Percentiles rank a stretch among this genome's conserved stretches.
Evolutionary conservation across 2,329 filamentous ascomycete species (phyloP).

Genomic region (Aspergillus fumigatus): DNA sequence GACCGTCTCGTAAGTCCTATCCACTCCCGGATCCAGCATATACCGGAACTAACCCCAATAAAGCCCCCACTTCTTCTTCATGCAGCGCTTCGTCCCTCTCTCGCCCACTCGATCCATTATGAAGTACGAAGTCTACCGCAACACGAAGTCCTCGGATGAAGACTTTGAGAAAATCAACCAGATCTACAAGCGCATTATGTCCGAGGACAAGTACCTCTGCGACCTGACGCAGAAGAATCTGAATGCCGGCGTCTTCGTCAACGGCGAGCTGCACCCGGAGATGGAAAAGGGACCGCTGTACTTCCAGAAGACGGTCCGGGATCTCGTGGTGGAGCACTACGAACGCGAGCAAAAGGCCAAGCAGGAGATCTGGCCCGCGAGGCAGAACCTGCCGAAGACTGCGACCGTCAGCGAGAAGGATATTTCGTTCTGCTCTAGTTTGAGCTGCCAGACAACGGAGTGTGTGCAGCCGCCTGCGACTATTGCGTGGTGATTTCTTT

Average conservation of each 20-base stretch:
- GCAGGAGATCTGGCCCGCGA: constrained; percentile 51
- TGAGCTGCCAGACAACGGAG: constrained; percentile 10
- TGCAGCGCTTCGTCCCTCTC: constrained; percentile 58
- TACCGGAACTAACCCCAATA: not conserved
- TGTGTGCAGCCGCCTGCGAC: constrained; percentile 1
- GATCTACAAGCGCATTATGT: constrained; percentile 61
- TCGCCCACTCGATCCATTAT: constrained; percentile 50
- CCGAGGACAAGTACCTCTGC: constrained; percentile 61
- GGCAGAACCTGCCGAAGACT: constrained; percentile 26
- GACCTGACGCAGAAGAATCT: constrained; percentile 55
- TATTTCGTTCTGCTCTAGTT: constrained; percentile 26
- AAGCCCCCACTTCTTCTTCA: constrained; percentile 57
- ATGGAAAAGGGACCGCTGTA: constrained; percentile 55
- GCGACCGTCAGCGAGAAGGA: constrained; percentile 26
- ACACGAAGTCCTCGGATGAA: constrained; percentile 54
- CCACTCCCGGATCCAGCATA: no score
- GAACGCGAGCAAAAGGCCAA: constrained; percentile 43
- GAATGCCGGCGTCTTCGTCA: constrained; percentile 56
- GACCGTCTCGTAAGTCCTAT: constrained; percentile 27
- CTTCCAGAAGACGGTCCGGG: constrained; percentile 52
- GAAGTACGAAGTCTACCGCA: constrained; percentile 61
- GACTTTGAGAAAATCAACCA: constrained; percentile 54
- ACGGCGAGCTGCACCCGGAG: constrained; percentile 56
- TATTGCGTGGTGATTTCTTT: not conserved
- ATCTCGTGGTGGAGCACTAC: constrained; percentile 45